Base-by-base conservation (phyloP, 768 basidiomycete species). In the Tricholoma saponaceum region DNA sequence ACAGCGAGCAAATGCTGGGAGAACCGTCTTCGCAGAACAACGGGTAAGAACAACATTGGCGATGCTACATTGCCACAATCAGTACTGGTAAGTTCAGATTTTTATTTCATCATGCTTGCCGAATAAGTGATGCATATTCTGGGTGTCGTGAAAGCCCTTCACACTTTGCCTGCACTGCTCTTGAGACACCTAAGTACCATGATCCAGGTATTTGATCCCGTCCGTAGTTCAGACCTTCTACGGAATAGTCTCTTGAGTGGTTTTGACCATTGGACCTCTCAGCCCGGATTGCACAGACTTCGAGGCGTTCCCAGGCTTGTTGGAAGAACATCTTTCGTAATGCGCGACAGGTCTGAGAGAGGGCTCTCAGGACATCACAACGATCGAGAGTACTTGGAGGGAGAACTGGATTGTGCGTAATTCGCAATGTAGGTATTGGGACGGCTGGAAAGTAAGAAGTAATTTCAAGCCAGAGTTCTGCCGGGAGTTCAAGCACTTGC, bases 321-420 rank as follows among this genome's bases (percentile, higher is more conserved):
- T 69, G 69, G 3, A 72, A 60, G 46, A 73, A 74, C 0, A 69
- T 50, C 1, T 52, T 37, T 9, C 74, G 64, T 46, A 72, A 68
- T 0, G 59, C 47, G 20, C 55, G 60, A 54, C 71, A 72, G 0
- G 72, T 72, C 55, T 75, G 75, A 0, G 75, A 74, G 5, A 75
- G 66, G 5, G 70, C 66, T 1, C 72, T 66, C 13, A 75, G 62
- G 10, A 58, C 60, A 28, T 71, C 64, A n/a, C 64, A 62, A 23
- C 71, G 69, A 28, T 64, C 66, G 25, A 67, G 64, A 57, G 67
- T 65, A 2, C 52, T 51, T 6, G 56, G 30, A 14, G 69, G 64
- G 12, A 67, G 61, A 7, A 65, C n/a, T 13, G 55, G 58, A 14
- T 37, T 28, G 52, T 56, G 33, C 22, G 58, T n/a, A 20, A 58